Evolutionary conservation across 1,284 basidiomycete genomes (phyloP), one percentile per base, ranked within the genome.

Genomic region (Marasmius tenuissimus): DNA sequence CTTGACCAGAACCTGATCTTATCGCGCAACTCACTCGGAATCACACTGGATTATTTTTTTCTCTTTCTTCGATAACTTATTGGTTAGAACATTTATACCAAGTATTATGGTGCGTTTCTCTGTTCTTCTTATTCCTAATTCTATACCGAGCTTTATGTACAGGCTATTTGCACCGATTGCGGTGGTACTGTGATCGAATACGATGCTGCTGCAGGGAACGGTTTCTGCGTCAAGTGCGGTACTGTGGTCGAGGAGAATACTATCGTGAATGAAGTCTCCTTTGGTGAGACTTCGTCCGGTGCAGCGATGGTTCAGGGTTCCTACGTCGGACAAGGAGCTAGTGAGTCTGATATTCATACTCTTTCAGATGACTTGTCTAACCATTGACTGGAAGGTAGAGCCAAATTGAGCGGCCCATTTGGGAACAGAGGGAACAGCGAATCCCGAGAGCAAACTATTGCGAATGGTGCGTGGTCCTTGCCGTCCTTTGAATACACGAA

Each of bases 291-390:
- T 9, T 87, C 92, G 7, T 87, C 87, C 51, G 97, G 97, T 37
- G 94, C 95, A 11, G 95, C 97, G 0, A 93, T 97, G 79, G 96
- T 98, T 0, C 93, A 97, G 72, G 97, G 97, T 18, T 91, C 93
- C 14, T 97, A 94, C 71, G 93, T 99, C n/a, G 92, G 87, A 0
- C 90, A 94, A 68, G 92, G 94, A 62, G 89, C 95, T 60, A 96
- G 96, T 98, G 70, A 74, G 93, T 86, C 60, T 58, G 54, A 47
- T 40, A n/a, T 40, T n/a, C 49, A 40, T 20, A 27, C 48, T 58
- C 33, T 38, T 49, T 2, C 20, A 12, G 54, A 38, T 47, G 33
- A 34, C 60, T 63, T 50, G 61, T 62, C 55, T 49, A 53, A 54
- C 55, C 4, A 59, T 9, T 58, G n/a, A 35, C 59, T 9, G 27